Evolutionary conservation across 768 basidiomycete genomes (phyloP), one percentile per base, ranked within the genome.

Genomic region (Agaricus bisporus): DNA sequence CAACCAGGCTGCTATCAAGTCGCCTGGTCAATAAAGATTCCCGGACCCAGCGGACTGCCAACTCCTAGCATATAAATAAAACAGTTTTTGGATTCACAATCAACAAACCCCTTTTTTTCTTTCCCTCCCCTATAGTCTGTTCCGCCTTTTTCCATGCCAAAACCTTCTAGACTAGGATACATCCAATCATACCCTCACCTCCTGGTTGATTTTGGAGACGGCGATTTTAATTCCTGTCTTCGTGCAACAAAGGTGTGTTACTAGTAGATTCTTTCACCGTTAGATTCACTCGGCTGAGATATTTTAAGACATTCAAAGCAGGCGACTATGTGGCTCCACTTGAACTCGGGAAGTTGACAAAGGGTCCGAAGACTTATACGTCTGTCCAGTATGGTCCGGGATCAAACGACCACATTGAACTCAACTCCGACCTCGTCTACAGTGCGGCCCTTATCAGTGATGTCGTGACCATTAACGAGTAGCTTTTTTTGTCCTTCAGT

Each of bases 371-470:
- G 58, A 70, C 74, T 0, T 82, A 81, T 58, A 75, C 72, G 2
- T 75, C 76, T 25, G 70, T 83, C 2, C 82, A 83, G 63, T 80
- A 72, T 55, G 80, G 79, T 5, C 59, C 59, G 5, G 72, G 71
- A 7, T 49, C 64, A 0, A 60, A 73, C 5, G 77, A 82, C 51
- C 78, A 85, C 61, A 63, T 81, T 51, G 75, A 80, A 54, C 66
- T 84, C 15, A 79, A 83, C 64, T 80, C 78, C 42, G 83, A 85
- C 63, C 67, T 86, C 22, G 63, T 80, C 2, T 85, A 81, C 63
- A 73, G 82, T 79, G 62, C 61, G 76, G 47, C 8, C 9, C 10
- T 47, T 11, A 37, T 17, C 20, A 49, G 2, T 4, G 9, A 36
- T 4, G 36, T 15, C 28, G 22, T 4, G 3, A 29, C 32, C 3